A percentile compares a stretch with the other conserved stretches of the same genome.
phyloP scores from a whole-genome alignment of 345 rosid species.

The Jatropha curcas region DNA sequence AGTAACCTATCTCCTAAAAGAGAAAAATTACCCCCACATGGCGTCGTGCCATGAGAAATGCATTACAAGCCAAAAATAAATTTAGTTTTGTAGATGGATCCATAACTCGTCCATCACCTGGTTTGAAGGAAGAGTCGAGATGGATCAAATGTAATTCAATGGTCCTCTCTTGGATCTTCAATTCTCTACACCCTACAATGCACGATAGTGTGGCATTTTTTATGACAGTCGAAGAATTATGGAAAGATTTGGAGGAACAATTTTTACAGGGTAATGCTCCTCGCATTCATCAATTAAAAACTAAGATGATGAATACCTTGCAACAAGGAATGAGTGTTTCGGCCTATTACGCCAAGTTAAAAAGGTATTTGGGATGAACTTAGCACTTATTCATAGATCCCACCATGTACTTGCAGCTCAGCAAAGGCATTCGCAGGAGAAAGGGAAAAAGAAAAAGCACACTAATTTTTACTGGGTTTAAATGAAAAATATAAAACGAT shows the following conservation, averaged over 20 bases:
- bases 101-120: background rate
- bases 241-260: background rate
- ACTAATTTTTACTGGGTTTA: background rate
- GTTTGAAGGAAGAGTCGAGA: background rate
- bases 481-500: background rate
- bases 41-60: background rate
- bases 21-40: background rate
- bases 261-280: slow-evolving; percentile 1
- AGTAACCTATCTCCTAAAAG: background rate
- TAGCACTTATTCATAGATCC: background rate
- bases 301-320: background rate
- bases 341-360: background rate
- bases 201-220: too few species aligned
- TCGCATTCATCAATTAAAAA: background rate
- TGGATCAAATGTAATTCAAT: background rate
- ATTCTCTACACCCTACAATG: background rate
- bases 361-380: background rate
- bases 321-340: background rate
- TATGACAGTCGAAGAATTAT: background rate
- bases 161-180: background rate
- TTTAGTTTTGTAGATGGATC: background rate
- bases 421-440: background rate
- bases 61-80: background rate
- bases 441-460: background rate
- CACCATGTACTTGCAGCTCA: background rate